Base-by-base conservation (phyloP, 163 green algal genomes). In the Chloromonas sp. region DNA sequence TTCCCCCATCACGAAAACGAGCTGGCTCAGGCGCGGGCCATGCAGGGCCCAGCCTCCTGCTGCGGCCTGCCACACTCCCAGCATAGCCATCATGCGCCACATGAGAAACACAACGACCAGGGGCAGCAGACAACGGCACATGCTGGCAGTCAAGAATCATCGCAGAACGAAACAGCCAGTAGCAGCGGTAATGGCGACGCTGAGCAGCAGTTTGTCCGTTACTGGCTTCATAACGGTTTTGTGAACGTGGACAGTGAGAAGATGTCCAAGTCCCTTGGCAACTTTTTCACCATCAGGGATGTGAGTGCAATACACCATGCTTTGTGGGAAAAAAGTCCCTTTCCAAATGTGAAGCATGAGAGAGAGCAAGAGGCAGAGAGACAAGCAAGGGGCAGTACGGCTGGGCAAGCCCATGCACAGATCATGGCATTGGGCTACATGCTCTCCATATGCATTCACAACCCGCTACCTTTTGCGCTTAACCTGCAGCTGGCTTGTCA, bases 1-100 rank as follows among this genome's bases (percentile, higher is more conserved):
- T 99, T 99, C 86, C 97, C 97, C 0, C 97, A 99, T 89, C 97
- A 99, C 86, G 97, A 99, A 86, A 99, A 99, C 86, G 97, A 99
- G 92, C 88, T 99, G 58, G 97, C 95, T 2, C 97, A 99, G 91
- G 94, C 89, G 14, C 89, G 94, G 60, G 96, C 96, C 2, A 2
- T 82, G 76, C 77, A 62, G 77, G 2, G 77, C 77, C 2, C n/a
- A 61, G 77, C 36, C 14, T 5, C 57, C 77, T 60, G 77, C 77
- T 61, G 77, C 57, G 77, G 77, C 66, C 66, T 74, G 66, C 66
- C 66, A 5, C 66, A 74, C 66, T 11, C 5, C 5, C 66, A n/a
- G 14, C 15, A 79, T 70, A 11, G 13, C 5, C 76, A 81, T 13
- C 76, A 81, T 15, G 57, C 5, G 58, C 59, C 58, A 1, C 81